Evolutionary conservation across 345 rosid genomes (phyloP).

Genomic region (Arabidopsis suecica): DNA sequence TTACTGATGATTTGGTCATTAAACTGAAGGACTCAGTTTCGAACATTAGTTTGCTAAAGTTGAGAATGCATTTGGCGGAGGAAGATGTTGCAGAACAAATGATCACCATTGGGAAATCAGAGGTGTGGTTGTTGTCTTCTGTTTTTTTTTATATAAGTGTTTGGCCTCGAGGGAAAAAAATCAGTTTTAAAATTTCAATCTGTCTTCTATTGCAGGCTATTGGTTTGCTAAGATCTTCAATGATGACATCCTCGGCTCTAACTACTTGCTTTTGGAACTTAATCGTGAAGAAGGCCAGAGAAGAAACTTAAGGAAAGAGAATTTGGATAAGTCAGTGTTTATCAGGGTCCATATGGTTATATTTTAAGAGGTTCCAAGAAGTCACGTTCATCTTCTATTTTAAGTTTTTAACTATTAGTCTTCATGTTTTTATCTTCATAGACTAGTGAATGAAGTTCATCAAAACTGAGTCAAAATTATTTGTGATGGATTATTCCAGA

Average conservation of each 20-base stretch:
- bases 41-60: constrained; percentile 10
- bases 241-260: constrained; percentile 10
- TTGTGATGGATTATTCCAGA: too few species aligned
- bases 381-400: too few species aligned
- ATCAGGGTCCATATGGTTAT: background rate
- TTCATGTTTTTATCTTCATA: too few species aligned
- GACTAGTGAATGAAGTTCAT: too few species aligned
- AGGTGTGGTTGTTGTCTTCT: background rate
- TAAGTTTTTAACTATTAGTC: too few species aligned
- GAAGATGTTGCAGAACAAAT: background rate
- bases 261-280: constrained; percentile 21
- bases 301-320: constrained; percentile 3
- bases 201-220: constrained; percentile 23
- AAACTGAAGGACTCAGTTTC: background rate
- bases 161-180: background rate
- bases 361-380: background rate
- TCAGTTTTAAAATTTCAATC: too few species aligned
- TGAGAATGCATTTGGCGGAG: background rate
- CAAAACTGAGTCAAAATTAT: too few species aligned
- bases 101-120: constrained; percentile 4
- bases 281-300: background rate
- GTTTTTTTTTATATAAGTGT: background rate
- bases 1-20: background rate
- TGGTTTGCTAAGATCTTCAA: constrained; percentile 4
- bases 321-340: too few species aligned